Conservation (phyloP, 139 green algal species). For the Dunaliella sp. region DNA sequence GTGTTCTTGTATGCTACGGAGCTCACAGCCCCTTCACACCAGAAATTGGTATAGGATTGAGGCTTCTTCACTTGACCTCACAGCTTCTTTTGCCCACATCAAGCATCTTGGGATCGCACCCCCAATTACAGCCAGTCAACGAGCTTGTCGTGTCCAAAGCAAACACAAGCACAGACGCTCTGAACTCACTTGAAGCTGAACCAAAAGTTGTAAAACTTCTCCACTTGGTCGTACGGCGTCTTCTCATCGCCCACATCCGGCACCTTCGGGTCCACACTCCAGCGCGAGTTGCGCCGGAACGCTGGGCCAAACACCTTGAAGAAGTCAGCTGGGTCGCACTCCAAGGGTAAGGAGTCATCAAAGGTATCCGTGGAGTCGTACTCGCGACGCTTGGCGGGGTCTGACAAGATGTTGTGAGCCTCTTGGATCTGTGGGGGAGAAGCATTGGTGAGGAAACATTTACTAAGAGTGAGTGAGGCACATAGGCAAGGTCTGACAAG, state of each 20-base stretch:
- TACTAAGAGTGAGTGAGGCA: too few relatives aligned
- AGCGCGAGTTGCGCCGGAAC: constrained; percentile 88
- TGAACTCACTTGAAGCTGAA: constrained; percentile 51
- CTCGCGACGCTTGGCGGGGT: constrained; percentile 79
- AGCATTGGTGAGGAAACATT: too few relatives aligned
- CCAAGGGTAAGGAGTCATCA: constrained; percentile 85
- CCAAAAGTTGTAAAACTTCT: constrained; percentile 97
- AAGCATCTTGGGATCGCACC: too few relatives aligned
- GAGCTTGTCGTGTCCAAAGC: too few relatives aligned
- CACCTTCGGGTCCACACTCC: constrained; percentile 67
- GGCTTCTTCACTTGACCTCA: too few relatives aligned
- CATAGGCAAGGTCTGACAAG: too few relatives aligned
- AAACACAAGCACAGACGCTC: too few relatives aligned
- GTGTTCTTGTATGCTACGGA: too few relatives aligned
- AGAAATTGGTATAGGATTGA: too few relatives aligned
- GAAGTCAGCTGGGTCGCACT: constrained; percentile 78
- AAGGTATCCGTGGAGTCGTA: constrained; percentile 94
- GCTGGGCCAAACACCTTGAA: constrained; percentile 91
- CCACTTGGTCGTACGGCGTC: constrained; percentile 57
- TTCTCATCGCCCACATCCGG: constrained; percentile 74
- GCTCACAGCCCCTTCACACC: too few relatives aligned
- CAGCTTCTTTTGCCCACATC: too few relatives aligned
- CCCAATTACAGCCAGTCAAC: too few relatives aligned
- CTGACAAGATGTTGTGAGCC: constrained; percentile 80
- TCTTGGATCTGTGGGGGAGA: constrained; percentile 78